Percentiles rank a stretch among this genome's conserved stretches.
Evolutionary conservation across 257 asterid species (phyloP).

Genomic region (Gentiana straminea): DNA sequence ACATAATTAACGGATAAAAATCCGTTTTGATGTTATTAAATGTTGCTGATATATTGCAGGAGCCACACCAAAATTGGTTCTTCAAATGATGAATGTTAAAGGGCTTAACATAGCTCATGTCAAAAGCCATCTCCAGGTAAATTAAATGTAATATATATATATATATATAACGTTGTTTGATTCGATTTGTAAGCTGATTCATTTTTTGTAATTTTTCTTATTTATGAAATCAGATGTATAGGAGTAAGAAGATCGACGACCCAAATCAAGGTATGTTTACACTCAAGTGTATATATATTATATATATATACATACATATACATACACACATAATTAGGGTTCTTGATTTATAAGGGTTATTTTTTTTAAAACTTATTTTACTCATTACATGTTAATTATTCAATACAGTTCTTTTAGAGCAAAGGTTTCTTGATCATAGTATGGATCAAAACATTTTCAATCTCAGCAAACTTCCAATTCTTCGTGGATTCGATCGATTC

Average conservation of each 20-base stretch:
- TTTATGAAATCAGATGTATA: conserved; percentile 48
- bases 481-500: conserved; percentile 48
- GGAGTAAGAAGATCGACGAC: conserved; percentile 93
- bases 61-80: conserved; percentile 95
- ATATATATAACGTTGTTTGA: no score
- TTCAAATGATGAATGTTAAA: conserved; percentile 81
- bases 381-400: neutral
- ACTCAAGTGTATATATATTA: no score
- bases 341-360: neutral
- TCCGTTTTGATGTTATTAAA: no score
- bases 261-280: conserved; percentile 63
- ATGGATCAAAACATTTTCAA: conserved; percentile 70
- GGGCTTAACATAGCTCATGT: conserved; percentile 98
- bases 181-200: neutral
- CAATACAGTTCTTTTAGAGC: conserved; percentile 40
- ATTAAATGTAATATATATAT: neutral
- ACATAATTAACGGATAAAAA: no score
- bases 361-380: neutral
- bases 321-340: conserved; percentile 19
- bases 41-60: conserved; percentile 26
- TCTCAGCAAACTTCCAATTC: conserved; percentile 73
- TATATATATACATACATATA: no score
- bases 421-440: conserved; percentile 49
- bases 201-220: conserved; percentile 8
- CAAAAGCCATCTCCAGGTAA: conserved; percentile 97